These are phyloP conservation scores for Cenococcum geophilum DNA, from an alignment of 495 filamentous ascomycete species.

Conservation along the genomic window DNA sequence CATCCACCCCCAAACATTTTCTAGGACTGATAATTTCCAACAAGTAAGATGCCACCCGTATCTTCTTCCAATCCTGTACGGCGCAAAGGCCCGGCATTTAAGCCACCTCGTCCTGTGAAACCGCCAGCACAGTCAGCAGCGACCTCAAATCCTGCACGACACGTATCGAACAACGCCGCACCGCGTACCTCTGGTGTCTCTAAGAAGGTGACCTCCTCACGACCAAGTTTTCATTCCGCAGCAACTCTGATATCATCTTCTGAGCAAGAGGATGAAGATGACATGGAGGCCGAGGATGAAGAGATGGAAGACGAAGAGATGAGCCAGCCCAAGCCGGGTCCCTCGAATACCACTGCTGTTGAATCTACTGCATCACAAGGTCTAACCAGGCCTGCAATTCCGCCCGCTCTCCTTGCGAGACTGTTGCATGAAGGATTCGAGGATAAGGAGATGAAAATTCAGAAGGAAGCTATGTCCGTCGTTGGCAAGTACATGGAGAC, in stretches of 20 bases:
- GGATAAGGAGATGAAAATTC: constrained; percentile 62
- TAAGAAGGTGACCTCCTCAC: constrained; percentile 8
- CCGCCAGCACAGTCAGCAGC: constrained; percentile 7
- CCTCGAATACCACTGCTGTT: neutral
- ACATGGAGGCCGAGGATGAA: constrained; percentile 11
- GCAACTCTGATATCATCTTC: constrained; percentile 16
- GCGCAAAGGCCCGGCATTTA: constrained; percentile 28
- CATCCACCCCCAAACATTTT: neutral
- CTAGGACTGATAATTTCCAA: constrained; percentile 4
- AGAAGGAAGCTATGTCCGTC: constrained; percentile 69
- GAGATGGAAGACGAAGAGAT: constrained; percentile 71
- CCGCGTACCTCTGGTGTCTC: constrained; percentile 6
- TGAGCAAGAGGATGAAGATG: constrained; percentile 3
- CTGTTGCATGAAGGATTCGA: constrained; percentile 75
- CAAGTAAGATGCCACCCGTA: constrained; percentile 18
- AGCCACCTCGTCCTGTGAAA: constrained; percentile 29
- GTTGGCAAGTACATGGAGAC: constrained; percentile 84
- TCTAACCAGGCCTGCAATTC: constrained; percentile 50
- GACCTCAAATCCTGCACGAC: constrained; percentile 10
- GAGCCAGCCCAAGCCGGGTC: neutral
- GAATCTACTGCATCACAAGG: constrained; percentile 4
- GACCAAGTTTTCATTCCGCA: constrained; percentile 1
- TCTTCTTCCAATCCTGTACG: constrained; percentile 5
- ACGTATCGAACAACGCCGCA: constrained; percentile 9
- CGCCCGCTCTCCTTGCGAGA: constrained; percentile 63